Base-by-base conservation (phyloP, 805 yeast species). In the Yueomyces sinensis region DNA sequence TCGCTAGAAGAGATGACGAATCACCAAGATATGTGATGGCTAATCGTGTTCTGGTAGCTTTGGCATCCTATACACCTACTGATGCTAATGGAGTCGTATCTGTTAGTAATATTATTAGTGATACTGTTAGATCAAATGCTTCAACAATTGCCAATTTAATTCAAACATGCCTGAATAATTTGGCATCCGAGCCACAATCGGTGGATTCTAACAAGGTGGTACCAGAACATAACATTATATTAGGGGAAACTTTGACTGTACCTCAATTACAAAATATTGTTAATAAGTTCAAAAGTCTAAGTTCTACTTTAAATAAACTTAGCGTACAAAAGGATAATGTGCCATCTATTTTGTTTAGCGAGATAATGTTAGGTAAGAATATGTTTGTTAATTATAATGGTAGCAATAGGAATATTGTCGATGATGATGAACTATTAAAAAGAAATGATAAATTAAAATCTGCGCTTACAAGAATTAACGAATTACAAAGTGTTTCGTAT, bases 11-110 rank as follows among this genome's bases (percentile, higher is more conserved):
- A 27, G 67, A 71, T 32, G 98, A 91, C 54, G 98, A 91, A 58
- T 81, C 94, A 2, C 73, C 79, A 2, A 64, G 93, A 40, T 89
- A 63, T 47, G 65, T 91, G 13, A 78, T 87, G 89, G 73, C 94
- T 4, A 86, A 83, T 49, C 91, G 79, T 45, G 54, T 78, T 13
- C 50, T 91, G 27, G 75, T 77, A 0, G 66, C 77, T 0, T 54
- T 91, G 30, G 75, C 75, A 4, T 59, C 68, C 4, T 45, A 67
- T 27, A 58, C 65, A 7, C 93, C 95, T 3, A 65, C 68, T 0
- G 76, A 72, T 36, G 57, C 73, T 0, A 58, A 65, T 4, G 76
- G 74, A 18, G 71, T 82, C 4, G 49, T 74, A 32, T 61, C 66
- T 23, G 63, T 59, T 18, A 65, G 62, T 36, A 64, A 56, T 37